phyloP scores from a whole-genome alignment of 2,329 filamentous ascomycete species.

The Diplodia seriata region DNA sequence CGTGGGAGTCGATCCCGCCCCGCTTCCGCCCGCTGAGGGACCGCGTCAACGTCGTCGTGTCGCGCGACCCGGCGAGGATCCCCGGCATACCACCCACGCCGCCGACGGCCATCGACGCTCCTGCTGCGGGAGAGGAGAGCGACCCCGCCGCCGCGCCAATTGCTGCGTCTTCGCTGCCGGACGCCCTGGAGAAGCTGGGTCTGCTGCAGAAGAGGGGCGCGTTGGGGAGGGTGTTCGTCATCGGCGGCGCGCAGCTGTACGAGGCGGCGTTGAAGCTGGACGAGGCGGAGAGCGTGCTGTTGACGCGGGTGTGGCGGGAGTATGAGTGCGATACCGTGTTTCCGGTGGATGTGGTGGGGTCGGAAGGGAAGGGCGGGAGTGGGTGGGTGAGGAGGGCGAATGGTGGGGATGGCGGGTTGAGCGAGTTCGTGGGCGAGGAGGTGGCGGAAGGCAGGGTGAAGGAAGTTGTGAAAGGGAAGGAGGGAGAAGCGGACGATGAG shows the following conservation, averaged over 20 bases:
- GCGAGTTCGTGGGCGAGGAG: conserved; percentile 70
- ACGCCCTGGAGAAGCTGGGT: conserved; percentile 14
- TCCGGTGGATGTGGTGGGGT: conserved; percentile 61
- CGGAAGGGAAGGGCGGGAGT: conserved; percentile 39
- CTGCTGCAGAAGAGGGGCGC: conserved; percentile 35
- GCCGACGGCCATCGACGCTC: neutral
- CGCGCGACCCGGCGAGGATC: conserved; percentile 49
- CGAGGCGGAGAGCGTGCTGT: conserved; percentile 67
- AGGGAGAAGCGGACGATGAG: conserved; percentile 62
- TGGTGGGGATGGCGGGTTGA: conserved; percentile 61
- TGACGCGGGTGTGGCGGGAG: conserved; percentile 72
- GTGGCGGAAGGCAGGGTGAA: conserved; percentile 61
- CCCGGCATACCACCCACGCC: neutral
- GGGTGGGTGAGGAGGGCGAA: conserved; percentile 64
- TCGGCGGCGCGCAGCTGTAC: conserved; percentile 91
- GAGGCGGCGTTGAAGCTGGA: conserved; percentile 67
- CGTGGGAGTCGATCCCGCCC: conserved; percentile 87
- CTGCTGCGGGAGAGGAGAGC: too few species aligned
- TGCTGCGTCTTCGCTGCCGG: neutral
- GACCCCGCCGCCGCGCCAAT: neutral
- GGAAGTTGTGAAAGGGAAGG: neutral
- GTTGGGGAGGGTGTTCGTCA: conserved; percentile 75
- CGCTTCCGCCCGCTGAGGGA: conserved; percentile 80
- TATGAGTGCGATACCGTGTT: conserved; percentile 82
- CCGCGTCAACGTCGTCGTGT: conserved; percentile 83